Base-by-base conservation (phyloP, 345 rosid species). In the Laguncularia racemosa region DNA sequence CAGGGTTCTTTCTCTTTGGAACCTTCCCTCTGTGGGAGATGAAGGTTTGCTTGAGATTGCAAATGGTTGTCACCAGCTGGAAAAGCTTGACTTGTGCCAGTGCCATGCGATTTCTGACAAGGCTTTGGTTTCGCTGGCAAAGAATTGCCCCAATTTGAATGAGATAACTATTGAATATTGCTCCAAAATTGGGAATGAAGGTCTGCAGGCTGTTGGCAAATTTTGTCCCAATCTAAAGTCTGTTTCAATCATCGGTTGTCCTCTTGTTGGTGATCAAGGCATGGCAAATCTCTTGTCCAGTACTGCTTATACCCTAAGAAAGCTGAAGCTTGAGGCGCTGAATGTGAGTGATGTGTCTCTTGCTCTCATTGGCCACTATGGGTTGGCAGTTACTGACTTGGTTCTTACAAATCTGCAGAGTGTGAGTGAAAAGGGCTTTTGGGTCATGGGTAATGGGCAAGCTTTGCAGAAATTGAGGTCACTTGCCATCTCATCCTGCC, bases 371-470 rank as follows among this genome's bases (percentile, higher is more conserved):
- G 97, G 99, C 52, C 89, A 81, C 75, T 93, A 93, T 70, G 97
- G 99, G 66, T 79, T 69, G 76, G 73, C 79, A 0, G 55, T 93
- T 14, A 74, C 84, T 9, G 92, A 87, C 55, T 85, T 93, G 53
- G 71, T 81, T 47, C 92, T 93, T 23, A 53, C 68, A 63, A 79
- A 62, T 48, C 85, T 93, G 46, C 72, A 75, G 14, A 71, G 78
- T 53, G 91, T 90, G 55, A 78, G 68, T 1, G 91, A 87, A 78
- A 85, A 71, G 73, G 99, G 99, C 20, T 90, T 95, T 67, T 95
- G 99, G 96, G 96, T 90, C 52, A 87, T 95, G 99, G 93, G 91
- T 33, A 85, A 74, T 46, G 95, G 86, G n/a, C 76, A 79, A 0
- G 97, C 92, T 18, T 73, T 95, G 67, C 96, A 90, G 71, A 88